Evolutionary conservation across 1,139 yeast genomes (phyloP).

Genomic region (Zygoascus sp.): DNA sequence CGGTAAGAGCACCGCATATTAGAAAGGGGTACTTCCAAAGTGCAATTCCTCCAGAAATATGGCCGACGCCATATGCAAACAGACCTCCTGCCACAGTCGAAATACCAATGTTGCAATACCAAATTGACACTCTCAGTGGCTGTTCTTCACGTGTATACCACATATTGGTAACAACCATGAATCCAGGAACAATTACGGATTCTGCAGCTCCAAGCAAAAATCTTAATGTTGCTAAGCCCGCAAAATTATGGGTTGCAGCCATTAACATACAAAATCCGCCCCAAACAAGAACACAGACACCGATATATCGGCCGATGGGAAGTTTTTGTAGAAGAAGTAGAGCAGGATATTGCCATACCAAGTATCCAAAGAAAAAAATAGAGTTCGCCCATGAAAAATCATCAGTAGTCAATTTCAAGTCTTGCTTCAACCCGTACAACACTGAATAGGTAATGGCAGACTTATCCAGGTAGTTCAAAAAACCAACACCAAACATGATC

Average conservation of each 20-base stretch:
- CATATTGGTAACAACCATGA: constrained; percentile 44
- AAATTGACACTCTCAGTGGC: constrained; percentile 52
- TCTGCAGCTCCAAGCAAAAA: constrained; percentile 48
- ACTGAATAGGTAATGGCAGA: constrained; percentile 44
- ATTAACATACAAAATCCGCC: constrained; percentile 46
- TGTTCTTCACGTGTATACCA: constrained; percentile 63
- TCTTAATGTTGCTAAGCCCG: constrained; percentile 41
- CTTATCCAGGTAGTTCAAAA: constrained; percentile 54
- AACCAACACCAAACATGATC: constrained; percentile 33
- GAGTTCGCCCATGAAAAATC: constrained; percentile 31
- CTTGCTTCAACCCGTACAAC: constrained; percentile 42
- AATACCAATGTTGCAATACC: constrained; percentile 63
- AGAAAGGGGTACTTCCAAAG: constrained; percentile 42
- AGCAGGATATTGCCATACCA: constrained; percentile 42
- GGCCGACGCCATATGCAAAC: constrained; percentile 51
- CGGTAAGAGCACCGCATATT: constrained; percentile 38
- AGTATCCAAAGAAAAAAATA: constrained; percentile 50
- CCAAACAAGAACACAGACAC: constrained; percentile 47
- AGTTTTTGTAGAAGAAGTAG: constrained; percentile 47
- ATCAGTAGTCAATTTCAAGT: constrained; percentile 34
- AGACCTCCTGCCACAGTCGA: constrained; percentile 77
- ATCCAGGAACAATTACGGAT: constrained; percentile 36
- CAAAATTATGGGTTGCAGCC: constrained; percentile 44
- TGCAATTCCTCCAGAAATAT: constrained; percentile 28
- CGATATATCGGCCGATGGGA: constrained; percentile 51